Base-by-base conservation (phyloP, 192 early-diverging fungal genomes). In the Entophlyctis luteolus region DNA sequence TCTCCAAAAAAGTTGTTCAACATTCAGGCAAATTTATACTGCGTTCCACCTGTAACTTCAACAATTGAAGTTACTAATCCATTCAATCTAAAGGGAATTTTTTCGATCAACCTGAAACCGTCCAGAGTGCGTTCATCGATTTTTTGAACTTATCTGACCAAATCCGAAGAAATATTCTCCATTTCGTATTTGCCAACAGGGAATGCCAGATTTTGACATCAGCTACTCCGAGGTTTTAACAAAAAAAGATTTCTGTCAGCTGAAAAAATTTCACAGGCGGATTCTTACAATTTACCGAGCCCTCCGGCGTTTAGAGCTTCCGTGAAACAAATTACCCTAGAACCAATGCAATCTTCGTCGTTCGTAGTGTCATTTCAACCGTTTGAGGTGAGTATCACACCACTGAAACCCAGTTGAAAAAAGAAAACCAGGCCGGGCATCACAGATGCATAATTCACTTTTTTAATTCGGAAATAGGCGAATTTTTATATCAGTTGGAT, bases 401-500 rank as follows among this genome's bases (percentile, higher is more conserved):
- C n/a, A n/a, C n/a, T n/a, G n/a, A n/a, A n/a, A n/a, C n/a, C n/a
- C n/a, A n/a, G 16, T 66, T 12, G 20, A 2, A 1, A 23, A 65
- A 72, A 16, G 27, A 32, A 66, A n/a, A 6, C 12, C 22, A 78
- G 74, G 57, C 73, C 8, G 78, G 78, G 12, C n/a, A 36, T n/a
- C 81, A 82, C 36, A 55, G 55, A 32, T 80, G 82, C 60, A 71
- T 47, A 1, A 46, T 84, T 38, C 72, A 79, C 36, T 78, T 84
- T 18, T 28, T 72, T n/a, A 74, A 79, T 59, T 55, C 69, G 25
- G 29, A 42, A 22, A 75, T 79, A 0, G 82, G 82, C 10, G 82
- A 84, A 59, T 84, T 84, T 60, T 22, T 66, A 14, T 81, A 84
- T 65, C 72, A 79, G 35, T 66, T 84, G 22, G 68, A 72, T 20